Evolutionary conservation across 441 rosid species (phyloP).

Genomic region (Arabidopsis hybrid): DNA sequence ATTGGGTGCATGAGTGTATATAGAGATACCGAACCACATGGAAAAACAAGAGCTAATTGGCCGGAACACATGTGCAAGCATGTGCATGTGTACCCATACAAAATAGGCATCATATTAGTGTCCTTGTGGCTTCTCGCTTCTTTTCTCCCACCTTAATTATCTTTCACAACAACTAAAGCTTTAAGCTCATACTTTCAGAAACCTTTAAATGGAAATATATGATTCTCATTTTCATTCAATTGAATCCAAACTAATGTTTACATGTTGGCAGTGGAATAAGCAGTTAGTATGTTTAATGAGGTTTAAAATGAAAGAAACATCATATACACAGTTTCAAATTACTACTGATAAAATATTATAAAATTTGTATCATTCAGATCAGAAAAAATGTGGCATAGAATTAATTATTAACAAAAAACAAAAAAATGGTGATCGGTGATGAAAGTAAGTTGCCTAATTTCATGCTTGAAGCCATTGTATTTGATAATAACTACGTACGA

Average conservation of each 20-base stretch:
- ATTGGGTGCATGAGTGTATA: slow-evolving; percentile 36
- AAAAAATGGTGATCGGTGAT: too few relatives aligned
- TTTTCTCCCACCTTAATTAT: slow-evolving; percentile 42
- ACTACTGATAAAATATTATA: too few relatives aligned
- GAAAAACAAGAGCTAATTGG: slow-evolving; percentile 43
- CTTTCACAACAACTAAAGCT: slow-evolving; percentile 40
- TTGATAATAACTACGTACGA: background rate
- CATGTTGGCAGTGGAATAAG: slow-evolving; percentile 6
- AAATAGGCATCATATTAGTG: slow-evolving; percentile 45
- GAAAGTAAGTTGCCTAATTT: background rate
- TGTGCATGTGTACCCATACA: slow-evolving; percentile 43
- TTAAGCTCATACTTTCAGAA: slow-evolving; percentile 5
- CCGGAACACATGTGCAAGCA: slow-evolving; percentile 48
- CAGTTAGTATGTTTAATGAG: background rate
- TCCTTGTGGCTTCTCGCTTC: slow-evolving; percentile 42
- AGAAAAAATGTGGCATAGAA: background rate
- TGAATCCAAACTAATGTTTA: slow-evolving; percentile 1
- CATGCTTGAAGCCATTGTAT: background rate
- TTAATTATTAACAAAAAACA: background rate
- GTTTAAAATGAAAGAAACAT: background rate
- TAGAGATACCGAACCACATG: slow-evolving; percentile 46
- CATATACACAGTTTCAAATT: too few relatives aligned
- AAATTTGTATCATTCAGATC: background rate
- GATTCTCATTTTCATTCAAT: background rate
- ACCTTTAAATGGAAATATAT: slow-evolving; percentile 8